Conservation (phyloP, 1,284 basidiomycete species). For the Trichosporon sp. region DNA sequence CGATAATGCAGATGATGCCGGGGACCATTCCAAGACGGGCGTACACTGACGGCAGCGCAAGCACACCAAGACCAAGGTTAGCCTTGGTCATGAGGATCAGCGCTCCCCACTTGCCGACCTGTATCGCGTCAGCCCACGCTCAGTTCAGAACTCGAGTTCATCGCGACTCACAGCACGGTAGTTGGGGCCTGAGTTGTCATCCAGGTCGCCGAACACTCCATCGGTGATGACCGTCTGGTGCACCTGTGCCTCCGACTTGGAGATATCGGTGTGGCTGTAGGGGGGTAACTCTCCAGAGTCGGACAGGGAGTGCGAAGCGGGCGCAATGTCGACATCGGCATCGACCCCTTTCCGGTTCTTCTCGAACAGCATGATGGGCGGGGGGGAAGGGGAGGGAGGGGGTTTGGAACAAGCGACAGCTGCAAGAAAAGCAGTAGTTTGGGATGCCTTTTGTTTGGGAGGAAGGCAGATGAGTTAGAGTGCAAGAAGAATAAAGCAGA, state of each 20-base stretch:
- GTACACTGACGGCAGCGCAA: slow-evolving; percentile 35
- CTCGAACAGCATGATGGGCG: not conserved
- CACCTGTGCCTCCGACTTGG: not conserved
- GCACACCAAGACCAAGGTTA: slow-evolving; percentile 38
- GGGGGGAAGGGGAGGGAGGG: not conserved
- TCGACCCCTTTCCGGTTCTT: not conserved
- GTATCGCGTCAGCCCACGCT: not conserved
- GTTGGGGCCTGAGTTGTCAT: slow-evolving; percentile 24
- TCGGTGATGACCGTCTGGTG: slow-evolving; percentile 9
- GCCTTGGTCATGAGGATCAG: slow-evolving; percentile 30
- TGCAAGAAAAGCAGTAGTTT: not conserved
- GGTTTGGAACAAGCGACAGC: not conserved
- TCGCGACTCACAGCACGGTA: slow-evolving; percentile 31
- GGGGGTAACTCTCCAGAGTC: slow-evolving; percentile 1
- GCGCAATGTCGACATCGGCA: not conserved
- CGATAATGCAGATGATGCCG: slow-evolving; percentile 31
- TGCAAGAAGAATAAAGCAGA: not conserved
- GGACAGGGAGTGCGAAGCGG: not conserved
- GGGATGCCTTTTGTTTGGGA: not conserved
- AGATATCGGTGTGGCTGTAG: not conserved
- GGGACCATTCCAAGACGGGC: slow-evolving; percentile 32
- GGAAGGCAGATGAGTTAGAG: not conserved
- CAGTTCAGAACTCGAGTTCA: not conserved
- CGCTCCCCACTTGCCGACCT: slow-evolving; percentile 19
- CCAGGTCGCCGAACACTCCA: slow-evolving; percentile 30